These are phyloP conservation scores for Albatrellus ellisii DNA, from an alignment of 768 basidiomycete genomes.

Conservation along the genomic window DNA sequence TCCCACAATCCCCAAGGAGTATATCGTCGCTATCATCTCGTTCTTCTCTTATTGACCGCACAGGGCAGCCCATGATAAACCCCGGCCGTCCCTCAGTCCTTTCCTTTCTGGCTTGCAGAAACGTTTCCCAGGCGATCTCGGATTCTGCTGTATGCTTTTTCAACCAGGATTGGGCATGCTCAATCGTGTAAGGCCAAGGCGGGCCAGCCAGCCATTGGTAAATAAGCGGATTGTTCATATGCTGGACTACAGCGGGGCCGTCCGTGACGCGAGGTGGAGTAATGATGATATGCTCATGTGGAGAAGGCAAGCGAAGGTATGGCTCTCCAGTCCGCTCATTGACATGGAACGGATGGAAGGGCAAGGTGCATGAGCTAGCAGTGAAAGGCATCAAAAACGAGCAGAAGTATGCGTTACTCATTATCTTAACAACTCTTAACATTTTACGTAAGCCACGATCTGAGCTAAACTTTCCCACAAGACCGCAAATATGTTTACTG, in stretches of 20 bases:
- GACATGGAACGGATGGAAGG: constrained; percentile 20
- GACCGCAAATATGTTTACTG: no score
- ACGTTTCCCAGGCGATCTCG: constrained; percentile 14
- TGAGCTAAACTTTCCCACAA: no score
- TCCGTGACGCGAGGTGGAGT: constrained; percentile 43
- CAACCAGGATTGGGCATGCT: constrained; percentile 29
- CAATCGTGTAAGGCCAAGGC: constrained; percentile 38
- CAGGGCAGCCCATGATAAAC: constrained; percentile 2
- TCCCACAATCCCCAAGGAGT: constrained; percentile 33
- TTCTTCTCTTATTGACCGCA: constrained; percentile 5
- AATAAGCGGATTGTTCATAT: constrained; percentile 38
- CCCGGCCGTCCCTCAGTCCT: constrained; percentile 16
- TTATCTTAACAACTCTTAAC: no score
- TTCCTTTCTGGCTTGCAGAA: constrained; percentile 15
- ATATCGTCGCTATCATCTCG: constrained; percentile 33
- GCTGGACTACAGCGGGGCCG: constrained; percentile 21
- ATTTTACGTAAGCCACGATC: no score
- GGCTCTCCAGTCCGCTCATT: constrained; percentile 34
- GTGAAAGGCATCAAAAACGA: no score
- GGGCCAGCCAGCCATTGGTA: constrained; percentile 31
- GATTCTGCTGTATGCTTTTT: constrained; percentile 13
- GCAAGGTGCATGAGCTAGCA: no score
- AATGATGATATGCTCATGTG: constrained; percentile 40
- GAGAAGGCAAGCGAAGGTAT: constrained; percentile 39
- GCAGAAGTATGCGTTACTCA: no score